Evolutionary conservation across 257 asterid species (phyloP).

Genomic region (Solanum peruvianum): DNA sequence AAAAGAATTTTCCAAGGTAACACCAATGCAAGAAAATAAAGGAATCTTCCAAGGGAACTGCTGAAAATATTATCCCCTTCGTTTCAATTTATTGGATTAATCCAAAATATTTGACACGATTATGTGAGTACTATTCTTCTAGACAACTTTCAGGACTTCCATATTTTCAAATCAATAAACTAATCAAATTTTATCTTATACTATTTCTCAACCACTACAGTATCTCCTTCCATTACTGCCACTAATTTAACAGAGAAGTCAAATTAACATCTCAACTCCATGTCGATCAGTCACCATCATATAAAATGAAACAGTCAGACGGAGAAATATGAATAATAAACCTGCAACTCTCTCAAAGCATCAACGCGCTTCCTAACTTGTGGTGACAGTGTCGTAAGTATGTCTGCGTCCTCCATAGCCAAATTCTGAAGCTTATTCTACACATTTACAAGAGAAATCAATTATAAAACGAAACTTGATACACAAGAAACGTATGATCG

Average conservation of each 20-base stretch:
- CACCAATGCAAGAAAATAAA: background rate
- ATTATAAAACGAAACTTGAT: background rate
- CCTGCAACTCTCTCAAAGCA: conserved; percentile 61
- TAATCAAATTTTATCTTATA: too few relatives aligned
- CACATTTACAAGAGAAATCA: background rate
- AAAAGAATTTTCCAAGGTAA: background rate
- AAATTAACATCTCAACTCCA: background rate
- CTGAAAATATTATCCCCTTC: background rate
- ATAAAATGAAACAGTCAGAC: background rate
- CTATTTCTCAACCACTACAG: background rate
- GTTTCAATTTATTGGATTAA: background rate
- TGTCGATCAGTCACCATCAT: background rate
- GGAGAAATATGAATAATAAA: background rate
- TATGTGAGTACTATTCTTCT: background rate
- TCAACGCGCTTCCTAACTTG: conserved; percentile 61
- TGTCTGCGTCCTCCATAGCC: conserved; percentile 45
- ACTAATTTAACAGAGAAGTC: background rate
- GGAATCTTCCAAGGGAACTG: background rate
- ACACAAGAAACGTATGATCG: background rate
- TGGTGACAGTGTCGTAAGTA: conserved; percentile 53
- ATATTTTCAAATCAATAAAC: background rate
- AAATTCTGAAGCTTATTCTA: conserved; percentile 12
- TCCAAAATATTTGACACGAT: background rate
- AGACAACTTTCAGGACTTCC: background rate
- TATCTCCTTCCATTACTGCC: background rate